These are phyloP conservation scores for Kockiozyma suomiensis DNA, from an alignment of 805 yeast genomes.

Conservation along the genomic window DNA sequence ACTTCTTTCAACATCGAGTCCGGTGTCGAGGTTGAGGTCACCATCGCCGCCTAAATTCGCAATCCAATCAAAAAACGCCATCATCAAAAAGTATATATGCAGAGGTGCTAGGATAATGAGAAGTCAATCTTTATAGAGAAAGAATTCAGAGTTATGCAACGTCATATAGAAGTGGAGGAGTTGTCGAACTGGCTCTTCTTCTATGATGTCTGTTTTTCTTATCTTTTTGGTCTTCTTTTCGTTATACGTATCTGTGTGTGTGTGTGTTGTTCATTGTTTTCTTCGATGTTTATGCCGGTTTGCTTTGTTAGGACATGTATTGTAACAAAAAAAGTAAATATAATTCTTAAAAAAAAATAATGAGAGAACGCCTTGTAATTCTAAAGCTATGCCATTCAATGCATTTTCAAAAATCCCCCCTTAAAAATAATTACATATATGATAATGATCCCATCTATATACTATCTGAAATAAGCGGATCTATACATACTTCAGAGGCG, in stretches of 20 bases:
- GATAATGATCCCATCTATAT: too few species aligned
- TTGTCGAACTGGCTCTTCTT: too few species aligned
- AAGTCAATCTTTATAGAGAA: background rate
- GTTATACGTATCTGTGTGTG: background rate
- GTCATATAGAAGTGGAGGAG: too few species aligned
- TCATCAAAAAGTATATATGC: constrained; percentile 3
- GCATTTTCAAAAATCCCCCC: background rate
- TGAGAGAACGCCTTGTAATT: background rate
- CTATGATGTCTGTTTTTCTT: background rate
- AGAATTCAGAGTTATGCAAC: background rate
- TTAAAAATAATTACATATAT: background rate
- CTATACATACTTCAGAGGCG: constrained; percentile 52
- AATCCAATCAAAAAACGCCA: background rate
- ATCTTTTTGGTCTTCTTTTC: background rate
- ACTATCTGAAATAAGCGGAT: background rate
- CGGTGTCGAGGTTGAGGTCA: constrained; percentile 82
- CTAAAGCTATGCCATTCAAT: background rate
- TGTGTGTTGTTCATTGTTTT: constrained; percentile 1
- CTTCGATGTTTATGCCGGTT: background rate
- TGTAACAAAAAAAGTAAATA: constrained; percentile 11
- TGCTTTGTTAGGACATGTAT: background rate
- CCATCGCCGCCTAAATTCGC: constrained; percentile 34
- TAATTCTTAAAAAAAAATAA: constrained; percentile 1
- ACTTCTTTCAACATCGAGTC: constrained; percentile 98
- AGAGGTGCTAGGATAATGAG: background rate